Percentiles rank a stretch among this genome's conserved stretches.
These are phyloP conservation scores for Austropuccinia psidii DNA, from an alignment of 1,284 basidiomycete genomes.

Conservation along the genomic window DNA sequence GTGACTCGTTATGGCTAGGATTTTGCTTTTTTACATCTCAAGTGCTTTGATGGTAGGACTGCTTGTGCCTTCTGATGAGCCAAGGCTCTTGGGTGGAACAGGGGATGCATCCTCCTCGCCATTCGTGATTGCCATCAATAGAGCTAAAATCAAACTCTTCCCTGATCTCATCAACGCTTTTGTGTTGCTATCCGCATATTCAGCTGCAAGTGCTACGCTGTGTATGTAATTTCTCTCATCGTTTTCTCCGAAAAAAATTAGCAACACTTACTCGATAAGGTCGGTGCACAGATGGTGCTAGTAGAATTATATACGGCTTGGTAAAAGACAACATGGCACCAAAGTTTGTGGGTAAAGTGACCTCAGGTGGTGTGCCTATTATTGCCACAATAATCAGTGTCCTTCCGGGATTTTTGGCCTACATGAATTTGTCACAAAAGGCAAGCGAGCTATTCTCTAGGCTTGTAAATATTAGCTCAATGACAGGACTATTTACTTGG, in stretches of 20 bases:
- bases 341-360: constrained; percentile 61
- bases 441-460: constrained; percentile 67
- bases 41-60: constrained; percentile 41
- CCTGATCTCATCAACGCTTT: constrained; percentile 53
- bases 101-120: constrained; percentile 40
- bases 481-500: constrained; percentile 40
- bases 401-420: constrained; percentile 57
- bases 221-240: constrained; percentile 55
- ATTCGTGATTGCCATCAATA: constrained; percentile 47
- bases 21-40: constrained; percentile 41
- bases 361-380: constrained; percentile 67
- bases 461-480: constrained; percentile 57
- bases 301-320: constrained; percentile 58
- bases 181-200: constrained; percentile 68
- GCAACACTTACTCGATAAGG: not conserved
- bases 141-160: constrained; percentile 46
- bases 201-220: constrained; percentile 70
- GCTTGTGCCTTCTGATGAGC: constrained; percentile 41
- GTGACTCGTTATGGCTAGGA: constrained; percentile 32
- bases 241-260: not conserved
- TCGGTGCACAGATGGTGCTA: constrained; percentile 37
- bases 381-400: constrained; percentile 60
- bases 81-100: constrained; percentile 38
- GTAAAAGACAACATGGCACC: constrained; percentile 69
- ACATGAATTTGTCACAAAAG: constrained; percentile 57